Evolutionary conservation across 257 asterid species (phyloP).

Genomic region (Nicotiana attenuata): DNA sequence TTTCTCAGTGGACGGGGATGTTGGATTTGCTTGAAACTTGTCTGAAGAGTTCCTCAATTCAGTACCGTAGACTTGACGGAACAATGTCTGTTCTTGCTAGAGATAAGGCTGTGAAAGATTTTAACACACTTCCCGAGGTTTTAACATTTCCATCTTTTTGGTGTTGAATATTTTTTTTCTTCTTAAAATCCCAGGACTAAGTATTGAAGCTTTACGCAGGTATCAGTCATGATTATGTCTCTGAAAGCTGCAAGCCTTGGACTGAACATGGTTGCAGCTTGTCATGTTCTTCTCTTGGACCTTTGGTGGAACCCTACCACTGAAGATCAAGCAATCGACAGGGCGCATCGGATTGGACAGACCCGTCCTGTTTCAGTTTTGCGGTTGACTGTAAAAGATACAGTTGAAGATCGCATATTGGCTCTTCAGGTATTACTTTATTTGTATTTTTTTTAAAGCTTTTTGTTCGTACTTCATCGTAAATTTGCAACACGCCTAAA

Average conservation of each 20-base stretch:
- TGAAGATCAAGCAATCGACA: conserved; percentile 96
- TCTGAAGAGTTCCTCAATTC: conserved; percentile 55
- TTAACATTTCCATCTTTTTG: conserved; percentile 9
- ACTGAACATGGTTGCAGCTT: conserved; percentile 96
- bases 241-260: conserved; percentile 98
- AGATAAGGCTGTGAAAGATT: conserved; percentile 94
- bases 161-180: neutral
- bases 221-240: conserved; percentile 92
- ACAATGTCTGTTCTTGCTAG: conserved; percentile 87
- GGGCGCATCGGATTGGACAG: conserved; percentile 99
- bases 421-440: conserved; percentile 69
- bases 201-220: conserved; percentile 37
- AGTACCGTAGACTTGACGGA: conserved; percentile 93
- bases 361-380: conserved; percentile 87
- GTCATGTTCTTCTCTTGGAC: conserved; percentile 84
- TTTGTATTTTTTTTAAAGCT: neutral
- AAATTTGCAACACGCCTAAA: neutral
- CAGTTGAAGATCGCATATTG: conserved; percentile 97
- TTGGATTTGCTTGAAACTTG: conserved; percentile 85
- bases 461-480: neutral
- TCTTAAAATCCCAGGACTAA: conserved; percentile 1
- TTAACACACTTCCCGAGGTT: conserved; percentile 86
- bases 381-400: conserved; percentile 85
- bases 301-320: conserved; percentile 99
- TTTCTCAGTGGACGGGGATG: conserved; percentile 99